These are phyloP conservation scores for Cryphonectria japonica DNA, from an alignment of 2,329 filamentous ascomycete species.

Conservation along the genomic window DNA sequence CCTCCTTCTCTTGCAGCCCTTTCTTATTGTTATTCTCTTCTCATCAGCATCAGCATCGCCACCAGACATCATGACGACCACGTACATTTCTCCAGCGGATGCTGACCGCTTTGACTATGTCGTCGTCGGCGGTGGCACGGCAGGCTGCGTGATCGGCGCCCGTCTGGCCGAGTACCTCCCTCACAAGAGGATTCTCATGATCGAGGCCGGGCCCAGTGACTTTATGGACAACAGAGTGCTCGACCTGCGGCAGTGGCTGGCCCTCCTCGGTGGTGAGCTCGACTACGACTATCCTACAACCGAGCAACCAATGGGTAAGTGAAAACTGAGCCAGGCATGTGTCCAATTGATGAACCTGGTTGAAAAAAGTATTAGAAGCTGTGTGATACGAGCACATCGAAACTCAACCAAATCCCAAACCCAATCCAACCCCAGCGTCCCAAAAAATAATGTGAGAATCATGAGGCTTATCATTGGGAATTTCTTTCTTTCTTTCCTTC, in stretches of 20 bases:
- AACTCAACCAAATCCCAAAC: background rate
- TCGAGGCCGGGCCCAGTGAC: conserved; percentile 89
- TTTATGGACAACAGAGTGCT: conserved; percentile 87
- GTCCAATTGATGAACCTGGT: background rate
- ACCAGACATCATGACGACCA: conserved; percentile 64
- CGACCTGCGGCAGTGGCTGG: conserved; percentile 85
- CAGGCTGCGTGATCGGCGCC: conserved; percentile 82
- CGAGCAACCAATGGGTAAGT: conserved; percentile 77
- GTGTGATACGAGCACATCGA: background rate
- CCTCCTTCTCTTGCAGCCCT: background rate
- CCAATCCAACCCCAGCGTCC: background rate
- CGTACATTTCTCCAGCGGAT: conserved; percentile 65
- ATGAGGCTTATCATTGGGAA: conserved; percentile 23
- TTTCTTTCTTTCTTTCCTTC: background rate
- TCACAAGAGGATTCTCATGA: conserved; percentile 77
- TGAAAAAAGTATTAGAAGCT: background rate
- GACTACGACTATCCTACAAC: conserved; percentile 91
- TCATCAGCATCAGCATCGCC: conserved; percentile 1
- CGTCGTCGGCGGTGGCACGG: conserved; percentile 83
- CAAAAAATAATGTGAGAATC: background rate
- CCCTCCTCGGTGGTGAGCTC: conserved; percentile 80
- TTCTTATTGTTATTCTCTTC: background rate
- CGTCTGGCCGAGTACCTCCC: conserved; percentile 83
- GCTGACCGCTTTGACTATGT: conserved; percentile 79
- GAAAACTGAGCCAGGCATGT: background rate